Base-by-base conservation (phyloP, 2,329 filamentous ascomycete species). In the Fragosphaeria purpurea region DNA sequence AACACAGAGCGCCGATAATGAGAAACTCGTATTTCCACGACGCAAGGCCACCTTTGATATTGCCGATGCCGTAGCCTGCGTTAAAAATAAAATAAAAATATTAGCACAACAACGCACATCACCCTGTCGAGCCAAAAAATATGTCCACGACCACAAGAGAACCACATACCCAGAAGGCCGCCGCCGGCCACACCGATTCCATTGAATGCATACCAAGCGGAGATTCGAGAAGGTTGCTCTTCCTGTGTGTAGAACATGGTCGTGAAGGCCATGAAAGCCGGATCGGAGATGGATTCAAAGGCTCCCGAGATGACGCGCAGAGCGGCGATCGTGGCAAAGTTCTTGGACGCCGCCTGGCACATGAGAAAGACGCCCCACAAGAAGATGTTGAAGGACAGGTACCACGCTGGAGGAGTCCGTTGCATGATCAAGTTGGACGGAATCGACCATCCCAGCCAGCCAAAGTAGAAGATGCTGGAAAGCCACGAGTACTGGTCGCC, bases 181-280 rank as follows among this genome's bases (percentile, higher is more conserved):
- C 79, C 79, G 0, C 80, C 70, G 0, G 79, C 77, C 35, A 80
- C 78, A 1, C 76, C 78, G 7, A 80, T 61, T 0, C 79, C 79
- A 46, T 80, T 80, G 31, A 75, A 77, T 0, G 35, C 35, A 37
- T 37, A 37, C 35, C 35, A 82, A 0, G 77, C 64, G 1, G 76
- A 76, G 44, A 82, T 79, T 0, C 80, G 68, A 3, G 77, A 37
- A 7, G 81, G 79, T 56, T 85, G 81, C 58, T 85, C 77, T 4
- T 71, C 68, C 8, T 79, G 69, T 2, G 79, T 82, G 57, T 82
- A 73, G 74, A 78, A 85, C 78, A 82, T 83, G 4, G 72, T 72
- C 0, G 80, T 83, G 37, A 84, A 78, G 2, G 84, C 63, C 70
- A 83, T 80, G 53, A 83, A 80, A 1, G 66, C 65, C 1, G 67